phyloP scores from a whole-genome alignment of 345 rosid species.

The Brassica carinata region DNA sequence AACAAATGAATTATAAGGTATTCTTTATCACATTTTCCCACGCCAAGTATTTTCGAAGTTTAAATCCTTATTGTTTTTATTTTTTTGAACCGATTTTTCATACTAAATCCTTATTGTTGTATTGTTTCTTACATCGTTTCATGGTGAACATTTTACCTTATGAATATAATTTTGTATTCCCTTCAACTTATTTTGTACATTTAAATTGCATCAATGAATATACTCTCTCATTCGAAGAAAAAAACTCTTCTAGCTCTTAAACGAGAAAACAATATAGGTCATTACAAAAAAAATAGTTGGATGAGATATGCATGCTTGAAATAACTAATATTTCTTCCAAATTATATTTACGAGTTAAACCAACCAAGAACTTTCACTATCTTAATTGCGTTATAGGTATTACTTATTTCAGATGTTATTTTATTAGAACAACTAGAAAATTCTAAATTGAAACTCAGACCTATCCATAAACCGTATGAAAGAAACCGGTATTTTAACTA shows the following conservation, averaged over 20 bases:
- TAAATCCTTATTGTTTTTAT: not conserved
- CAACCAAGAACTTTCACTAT: not conserved
- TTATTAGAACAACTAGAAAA: not conserved
- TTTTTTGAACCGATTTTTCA: no score
- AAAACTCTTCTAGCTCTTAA: not conserved
- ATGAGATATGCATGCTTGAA: not conserved
- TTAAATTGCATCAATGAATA: not conserved
- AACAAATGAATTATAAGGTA: conserved; percentile 1
- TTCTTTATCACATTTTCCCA: conserved; percentile 33
- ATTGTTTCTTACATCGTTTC: not conserved
- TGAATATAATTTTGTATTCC: not conserved
- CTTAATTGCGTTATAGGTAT: not conserved
- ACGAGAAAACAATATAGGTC: not conserved
- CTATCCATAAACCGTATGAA: not conserved
- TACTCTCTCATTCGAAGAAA: not conserved
- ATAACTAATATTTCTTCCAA: not conserved
- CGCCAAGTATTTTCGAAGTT: conserved; percentile 31
- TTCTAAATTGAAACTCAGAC: not conserved
- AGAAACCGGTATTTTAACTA: not conserved
- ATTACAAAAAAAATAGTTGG: not conserved
- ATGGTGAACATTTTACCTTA: not conserved
- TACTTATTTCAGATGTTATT: not conserved
- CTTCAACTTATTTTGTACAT: not conserved
- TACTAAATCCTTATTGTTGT: not conserved
- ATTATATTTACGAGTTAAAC: not conserved